Conservation (phyloP, 169 alveolate species). For the Ichthyophthirius multifiliis region DNA sequence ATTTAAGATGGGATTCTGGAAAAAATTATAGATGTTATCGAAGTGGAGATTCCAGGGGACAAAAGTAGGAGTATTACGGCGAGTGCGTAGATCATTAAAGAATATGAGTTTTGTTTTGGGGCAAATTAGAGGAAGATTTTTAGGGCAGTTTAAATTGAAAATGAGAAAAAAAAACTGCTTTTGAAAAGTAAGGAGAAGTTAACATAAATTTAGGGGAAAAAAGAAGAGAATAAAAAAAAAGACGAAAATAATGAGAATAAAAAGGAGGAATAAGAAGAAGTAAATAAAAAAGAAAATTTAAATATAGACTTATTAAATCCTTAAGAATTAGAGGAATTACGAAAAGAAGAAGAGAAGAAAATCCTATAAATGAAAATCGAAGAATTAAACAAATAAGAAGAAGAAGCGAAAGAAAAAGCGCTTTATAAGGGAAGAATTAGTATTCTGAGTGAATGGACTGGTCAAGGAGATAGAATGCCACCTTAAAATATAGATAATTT, state of each 20-base stretch:
- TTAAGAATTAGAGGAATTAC: background rate
- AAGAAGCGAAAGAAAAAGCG: conserved; percentile 5
- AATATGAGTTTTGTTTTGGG: conserved; percentile 34
- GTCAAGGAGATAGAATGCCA: conserved; percentile 10
- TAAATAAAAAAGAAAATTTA: background rate
- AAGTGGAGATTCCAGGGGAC: conserved; percentile 42
- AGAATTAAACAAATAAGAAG: background rate
- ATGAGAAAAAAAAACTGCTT: conserved; percentile 9
- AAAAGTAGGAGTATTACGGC: conserved; percentile 22
- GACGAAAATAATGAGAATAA: background rate
- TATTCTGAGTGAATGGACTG: background rate
- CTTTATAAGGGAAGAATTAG: background rate
- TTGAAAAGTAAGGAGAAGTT: background rate
- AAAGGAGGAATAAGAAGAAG: background rate
- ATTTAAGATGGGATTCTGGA: background rate
- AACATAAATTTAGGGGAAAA: background rate
- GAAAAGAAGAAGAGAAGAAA: conserved; percentile 18
- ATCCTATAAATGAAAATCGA: background rate
- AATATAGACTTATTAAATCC: background rate
- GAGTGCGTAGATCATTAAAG: conserved; percentile 14
- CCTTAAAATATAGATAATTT: conserved; percentile 15
- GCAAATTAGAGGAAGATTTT: background rate
- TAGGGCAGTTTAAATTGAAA: background rate
- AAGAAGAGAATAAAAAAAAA: background rate
- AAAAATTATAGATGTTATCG: conserved; percentile 23